Conservation (phyloP, 305 asterid species). For the Fraxinus sp. region DNA sequence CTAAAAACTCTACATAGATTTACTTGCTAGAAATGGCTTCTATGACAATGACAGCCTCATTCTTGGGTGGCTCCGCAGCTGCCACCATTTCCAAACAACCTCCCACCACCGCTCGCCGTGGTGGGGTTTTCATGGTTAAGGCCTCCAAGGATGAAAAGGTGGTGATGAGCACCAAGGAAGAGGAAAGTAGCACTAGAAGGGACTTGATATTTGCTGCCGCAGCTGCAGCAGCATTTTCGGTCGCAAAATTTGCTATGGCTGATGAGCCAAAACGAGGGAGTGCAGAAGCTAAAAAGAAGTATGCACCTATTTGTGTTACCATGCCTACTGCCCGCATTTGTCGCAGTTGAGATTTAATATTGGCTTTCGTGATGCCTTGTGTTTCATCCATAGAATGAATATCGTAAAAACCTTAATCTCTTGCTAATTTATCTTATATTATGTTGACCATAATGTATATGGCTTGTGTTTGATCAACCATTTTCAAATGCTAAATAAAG, state of each 20-base stretch:
- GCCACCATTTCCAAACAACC: constrained; percentile 26
- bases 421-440: not conserved
- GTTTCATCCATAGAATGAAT: not conserved
- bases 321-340: constrained; percentile 82
- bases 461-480: not conserved
- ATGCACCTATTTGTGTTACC: constrained; percentile 63
- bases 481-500: not conserved
- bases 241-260: constrained; percentile 53
- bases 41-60: constrained; percentile 50
- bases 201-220: constrained; percentile 55
- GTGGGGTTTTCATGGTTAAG: constrained; percentile 28
- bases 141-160: constrained; percentile 37
- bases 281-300: constrained; percentile 67
- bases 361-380: not conserved
- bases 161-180: constrained; percentile 24
- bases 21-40: constrained; percentile 43
- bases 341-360: constrained; percentile 25
- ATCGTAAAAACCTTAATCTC: not conserved
- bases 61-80: constrained; percentile 39
- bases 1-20: not conserved
- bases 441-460: not conserved
- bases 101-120: constrained; percentile 35
- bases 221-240: constrained; percentile 41
- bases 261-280: constrained; percentile 58
- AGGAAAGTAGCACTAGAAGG: constrained; percentile 45